Conservation (phyloP, 129 eudicot genomes). For the Kitagawia praeruptora region DNA sequence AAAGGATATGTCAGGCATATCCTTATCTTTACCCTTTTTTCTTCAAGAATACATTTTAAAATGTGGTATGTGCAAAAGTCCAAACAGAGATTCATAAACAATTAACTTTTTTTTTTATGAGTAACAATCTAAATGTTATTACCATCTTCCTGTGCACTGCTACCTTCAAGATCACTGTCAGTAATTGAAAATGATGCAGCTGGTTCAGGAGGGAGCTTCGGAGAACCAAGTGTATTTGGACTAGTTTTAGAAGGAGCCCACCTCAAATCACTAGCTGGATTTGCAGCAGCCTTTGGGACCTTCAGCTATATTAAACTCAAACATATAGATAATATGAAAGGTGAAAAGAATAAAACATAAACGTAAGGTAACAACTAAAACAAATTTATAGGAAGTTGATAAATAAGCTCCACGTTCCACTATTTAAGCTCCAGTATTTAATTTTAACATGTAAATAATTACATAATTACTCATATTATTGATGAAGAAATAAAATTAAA, state of each 20-base stretch:
- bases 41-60: background rate
- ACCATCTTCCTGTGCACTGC: conserved; percentile 60
- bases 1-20: background rate
- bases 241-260: conserved; percentile 41
- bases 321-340: conserved; percentile 2
- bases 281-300: conserved; percentile 27
- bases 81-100: background rate
- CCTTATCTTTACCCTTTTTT: background rate
- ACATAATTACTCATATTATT: too few species aligned
- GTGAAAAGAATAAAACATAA: background rate
- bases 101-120: background rate
- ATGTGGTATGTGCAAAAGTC: background rate
- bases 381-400: too few species aligned
- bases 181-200: conserved; percentile 37
- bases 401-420: too few species aligned
- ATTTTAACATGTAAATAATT: too few species aligned
- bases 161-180: conserved; percentile 43
- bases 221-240: conserved; percentile 32
- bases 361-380: too few species aligned
- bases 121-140: conserved; percentile 3
- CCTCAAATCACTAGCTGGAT: conserved; percentile 38
- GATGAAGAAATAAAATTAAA: too few species aligned
- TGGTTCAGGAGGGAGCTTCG: conserved; percentile 28
- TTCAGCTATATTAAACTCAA: conserved; percentile 25
- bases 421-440: too few species aligned